These are phyloP conservation scores for Mucor mucedo DNA, from an alignment of 371 early-diverging fungal species.

Conservation along the genomic window DNA sequence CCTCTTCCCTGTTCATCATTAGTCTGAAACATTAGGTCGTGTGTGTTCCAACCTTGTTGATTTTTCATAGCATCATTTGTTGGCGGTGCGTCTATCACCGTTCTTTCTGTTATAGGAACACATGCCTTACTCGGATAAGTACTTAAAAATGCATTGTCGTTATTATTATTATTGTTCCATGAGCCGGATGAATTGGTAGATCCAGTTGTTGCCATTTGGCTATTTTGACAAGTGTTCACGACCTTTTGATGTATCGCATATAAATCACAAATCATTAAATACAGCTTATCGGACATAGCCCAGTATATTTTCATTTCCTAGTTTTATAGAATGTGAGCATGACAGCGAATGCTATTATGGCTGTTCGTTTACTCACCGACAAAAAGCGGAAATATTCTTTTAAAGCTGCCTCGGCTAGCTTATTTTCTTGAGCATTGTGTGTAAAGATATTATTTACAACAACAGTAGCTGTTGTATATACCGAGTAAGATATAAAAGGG, in stretches of 20 bases:
- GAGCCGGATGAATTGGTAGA: neutral
- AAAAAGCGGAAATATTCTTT: slow-evolving; percentile 45
- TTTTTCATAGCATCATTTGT: neutral
- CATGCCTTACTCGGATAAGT: neutral
- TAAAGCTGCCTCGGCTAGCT: slow-evolving; percentile 46
- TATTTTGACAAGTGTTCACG: slow-evolving; percentile 1
- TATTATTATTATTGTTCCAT: neutral
- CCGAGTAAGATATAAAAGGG: slow-evolving; percentile 52
- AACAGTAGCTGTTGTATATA: slow-evolving; percentile 58
- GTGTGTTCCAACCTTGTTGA: neutral
- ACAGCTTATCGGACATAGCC: slow-evolving; percentile 64
- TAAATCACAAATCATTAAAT: slow-evolving; percentile 57
- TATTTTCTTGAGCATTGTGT: slow-evolving; percentile 37
- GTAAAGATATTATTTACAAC: slow-evolving; percentile 57
- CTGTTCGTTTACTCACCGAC: neutral
- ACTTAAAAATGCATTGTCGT: neutral
- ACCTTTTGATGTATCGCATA: slow-evolving; percentile 51
- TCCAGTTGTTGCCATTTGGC: neutral
- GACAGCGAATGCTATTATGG: neutral
- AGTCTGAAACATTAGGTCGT: neutral
- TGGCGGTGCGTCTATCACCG: neutral
- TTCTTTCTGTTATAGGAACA: neutral
- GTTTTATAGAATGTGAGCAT: slow-evolving; percentile 4
- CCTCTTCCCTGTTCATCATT: neutral
- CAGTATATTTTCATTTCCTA: slow-evolving; percentile 55